Percentiles rank a stretch among this genome's conserved stretches.
These are phyloP conservation scores for Soucietia sequanensis DNA, from an alignment of 805 yeast genomes.

Conservation along the genomic window DNA sequence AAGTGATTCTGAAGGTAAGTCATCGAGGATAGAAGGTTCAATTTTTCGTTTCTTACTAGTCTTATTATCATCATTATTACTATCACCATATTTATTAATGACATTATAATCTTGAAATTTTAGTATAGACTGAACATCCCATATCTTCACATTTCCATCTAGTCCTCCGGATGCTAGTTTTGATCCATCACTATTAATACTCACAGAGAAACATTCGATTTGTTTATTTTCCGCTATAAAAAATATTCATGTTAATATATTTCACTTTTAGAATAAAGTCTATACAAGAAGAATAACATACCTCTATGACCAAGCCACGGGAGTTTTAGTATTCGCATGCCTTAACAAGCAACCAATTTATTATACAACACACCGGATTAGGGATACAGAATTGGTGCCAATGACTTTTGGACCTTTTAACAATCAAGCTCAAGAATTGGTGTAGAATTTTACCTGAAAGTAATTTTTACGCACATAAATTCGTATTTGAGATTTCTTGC, in stretches of 20 bases:
- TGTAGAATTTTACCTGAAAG: no score
- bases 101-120: constrained; percentile 32
- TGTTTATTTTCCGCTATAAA: constrained; percentile 68
- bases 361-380: no score
- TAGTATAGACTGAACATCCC: constrained; percentile 65
- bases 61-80: constrained; percentile 5
- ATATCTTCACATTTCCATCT: constrained; percentile 85
- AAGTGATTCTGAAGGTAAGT: constrained; percentile 20
- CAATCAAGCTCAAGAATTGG: no score
- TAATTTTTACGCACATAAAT: no score
- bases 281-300: no score
- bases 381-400: no score
- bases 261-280: no score
- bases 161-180: constrained; percentile 92
- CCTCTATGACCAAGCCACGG: constrained; percentile 47
- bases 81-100: no score
- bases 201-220: constrained; percentile 82
- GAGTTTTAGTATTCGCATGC: constrained; percentile 42
- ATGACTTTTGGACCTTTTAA: no score
- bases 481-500: no score
- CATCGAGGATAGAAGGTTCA: constrained; percentile 7
- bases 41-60: constrained; percentile 6
- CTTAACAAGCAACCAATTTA: no score
- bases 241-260: constrained; percentile 1
- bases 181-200: constrained; percentile 77